Evolutionary conservation across 257 asterid genomes (phyloP).

Genomic region (Plantago ovata): DNA sequence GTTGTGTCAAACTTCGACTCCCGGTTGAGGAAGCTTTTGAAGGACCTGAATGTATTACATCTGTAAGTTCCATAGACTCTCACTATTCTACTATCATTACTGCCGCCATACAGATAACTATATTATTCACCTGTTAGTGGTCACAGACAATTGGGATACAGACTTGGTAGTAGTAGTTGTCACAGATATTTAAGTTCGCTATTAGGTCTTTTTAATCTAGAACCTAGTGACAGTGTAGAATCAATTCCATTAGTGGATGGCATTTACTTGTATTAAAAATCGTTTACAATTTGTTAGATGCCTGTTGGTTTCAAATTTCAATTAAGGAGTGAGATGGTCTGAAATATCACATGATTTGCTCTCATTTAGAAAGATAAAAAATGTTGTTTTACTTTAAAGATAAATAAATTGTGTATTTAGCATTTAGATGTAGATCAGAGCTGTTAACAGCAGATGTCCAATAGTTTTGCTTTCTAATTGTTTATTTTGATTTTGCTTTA

Average conservation of each 20-base stretch:
- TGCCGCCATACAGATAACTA: neutral
- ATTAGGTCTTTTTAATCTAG: neutral
- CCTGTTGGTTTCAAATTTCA: neutral
- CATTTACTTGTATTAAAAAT: neutral
- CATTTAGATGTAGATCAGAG: no score
- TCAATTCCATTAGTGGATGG: neutral
- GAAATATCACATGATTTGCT: neutral
- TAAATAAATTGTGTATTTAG: no score
- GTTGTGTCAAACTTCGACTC: slow-evolving; percentile 95
- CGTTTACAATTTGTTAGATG: neutral
- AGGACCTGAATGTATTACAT: slow-evolving; percentile 68
- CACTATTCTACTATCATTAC: neutral
- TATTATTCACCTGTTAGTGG: no score
- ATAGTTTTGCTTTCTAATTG: neutral
- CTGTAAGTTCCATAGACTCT: slow-evolving; percentile 47
- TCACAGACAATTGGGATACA: no score
- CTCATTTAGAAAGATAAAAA: neutral
- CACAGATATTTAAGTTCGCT: neutral
- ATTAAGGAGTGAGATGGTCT: neutral
- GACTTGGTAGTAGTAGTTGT: neutral
- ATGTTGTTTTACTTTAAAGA: no score
- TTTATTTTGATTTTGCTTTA: slow-evolving; percentile 20
- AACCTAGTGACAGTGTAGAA: neutral
- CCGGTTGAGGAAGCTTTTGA: slow-evolving; percentile 80
- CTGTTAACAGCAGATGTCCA: neutral